Evolutionary conservation across 192 early-diverging fungal genomes (phyloP).

Genomic region (Piromyces finnis): DNA sequence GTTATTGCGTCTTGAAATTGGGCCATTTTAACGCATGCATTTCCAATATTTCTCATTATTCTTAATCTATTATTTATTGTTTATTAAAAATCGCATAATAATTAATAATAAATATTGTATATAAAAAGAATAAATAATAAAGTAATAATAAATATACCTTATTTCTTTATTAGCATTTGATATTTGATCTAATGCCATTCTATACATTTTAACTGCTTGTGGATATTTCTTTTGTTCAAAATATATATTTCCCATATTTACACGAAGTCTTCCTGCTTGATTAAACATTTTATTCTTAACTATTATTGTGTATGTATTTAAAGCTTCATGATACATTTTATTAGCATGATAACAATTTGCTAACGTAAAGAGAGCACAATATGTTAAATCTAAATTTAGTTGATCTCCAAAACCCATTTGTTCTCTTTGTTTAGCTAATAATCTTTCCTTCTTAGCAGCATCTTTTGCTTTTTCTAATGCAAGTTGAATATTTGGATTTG

Average conservation of each 20-base stretch:
- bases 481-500: slow-evolving; percentile 17
- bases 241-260: slow-evolving; percentile 49
- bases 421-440: slow-evolving; percentile 27
- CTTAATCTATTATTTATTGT: slow-evolving; percentile 16
- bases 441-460: slow-evolving; percentile 30
- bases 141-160: slow-evolving; percentile 5
- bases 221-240: slow-evolving; percentile 36
- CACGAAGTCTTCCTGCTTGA: slow-evolving; percentile 29
- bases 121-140: neutral
- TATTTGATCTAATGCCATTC: slow-evolving; percentile 44
- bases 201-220: slow-evolving; percentile 43
- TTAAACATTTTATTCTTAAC: slow-evolving; percentile 46
- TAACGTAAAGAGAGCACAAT: slow-evolving; percentile 38
- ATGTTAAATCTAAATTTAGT: slow-evolving; percentile 37
- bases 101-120: too few relatives aligned
- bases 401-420: slow-evolving; percentile 25
- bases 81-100: too few relatives aligned
- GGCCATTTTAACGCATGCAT: slow-evolving; percentile 30
- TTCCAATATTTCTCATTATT: slow-evolving; percentile 42
- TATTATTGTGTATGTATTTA: slow-evolving; percentile 34
- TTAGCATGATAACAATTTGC: slow-evolving; percentile 33
- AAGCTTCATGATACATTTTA: slow-evolving; percentile 40
- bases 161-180: slow-evolving; percentile 32
- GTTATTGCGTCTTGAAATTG: slow-evolving; percentile 42
- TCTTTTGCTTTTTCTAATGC: slow-evolving; percentile 43